These are phyloP conservation scores for Musa itinerans DNA, from an alignment of 176 grass and related monocot genomes.

Conservation along the genomic window DNA sequence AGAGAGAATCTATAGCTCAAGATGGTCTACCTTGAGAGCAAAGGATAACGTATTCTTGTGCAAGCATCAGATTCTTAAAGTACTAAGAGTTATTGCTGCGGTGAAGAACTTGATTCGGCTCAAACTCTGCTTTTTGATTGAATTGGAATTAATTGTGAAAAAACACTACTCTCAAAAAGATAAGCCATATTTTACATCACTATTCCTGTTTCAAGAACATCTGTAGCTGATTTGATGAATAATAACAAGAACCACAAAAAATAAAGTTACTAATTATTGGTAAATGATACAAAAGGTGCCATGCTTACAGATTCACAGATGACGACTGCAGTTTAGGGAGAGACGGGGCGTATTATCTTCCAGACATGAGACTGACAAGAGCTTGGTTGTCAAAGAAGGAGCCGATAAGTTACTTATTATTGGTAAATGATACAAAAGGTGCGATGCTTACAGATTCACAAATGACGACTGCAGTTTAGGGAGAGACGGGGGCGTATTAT, in stretches of 20 bases:
- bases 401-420: conserved; percentile 14
- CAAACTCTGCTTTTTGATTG: background rate
- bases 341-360: conserved; percentile 30
- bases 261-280: background rate
- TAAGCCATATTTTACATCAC: no score
- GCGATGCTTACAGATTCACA: background rate
- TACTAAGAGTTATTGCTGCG: background rate
- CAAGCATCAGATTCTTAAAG: conserved; percentile 10
- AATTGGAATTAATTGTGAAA: background rate
- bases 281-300: background rate
- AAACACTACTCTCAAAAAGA: background rate
- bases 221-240: no score
- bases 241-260: background rate
- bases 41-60: background rate
- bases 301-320: background rate
- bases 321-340: conserved; percentile 15
- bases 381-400: conserved; percentile 50
- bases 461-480: conserved; percentile 14
- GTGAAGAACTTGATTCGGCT: background rate
- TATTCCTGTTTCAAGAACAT: no score
- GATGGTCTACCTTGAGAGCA: background rate
- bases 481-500: conserved; percentile 21
- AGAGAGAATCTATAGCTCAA: background rate
- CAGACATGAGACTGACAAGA: conserved; percentile 59
- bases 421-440: background rate